Conservation (phyloP, 257 asterid genomes). For the Plantago major region DNA sequence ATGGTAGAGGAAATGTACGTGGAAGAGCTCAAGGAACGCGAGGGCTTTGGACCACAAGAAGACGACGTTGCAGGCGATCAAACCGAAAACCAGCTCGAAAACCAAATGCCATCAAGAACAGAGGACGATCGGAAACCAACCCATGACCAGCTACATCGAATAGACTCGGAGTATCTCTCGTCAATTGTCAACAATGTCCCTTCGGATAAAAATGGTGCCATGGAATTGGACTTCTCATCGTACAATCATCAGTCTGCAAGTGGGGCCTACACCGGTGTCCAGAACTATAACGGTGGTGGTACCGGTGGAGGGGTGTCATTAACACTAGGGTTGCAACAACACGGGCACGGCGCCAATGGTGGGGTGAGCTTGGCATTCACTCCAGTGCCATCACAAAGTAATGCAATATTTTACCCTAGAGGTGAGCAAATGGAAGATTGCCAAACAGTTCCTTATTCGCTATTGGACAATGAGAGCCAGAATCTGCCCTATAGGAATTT, state of each 20-base stretch:
- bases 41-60: conserved; percentile 23
- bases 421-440: conserved; percentile 67
- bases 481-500: conserved; percentile 71
- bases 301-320: conserved; percentile 58
- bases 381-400: conserved; percentile 32
- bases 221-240: conserved; percentile 58
- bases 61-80: conserved; percentile 6
- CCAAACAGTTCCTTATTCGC: conserved; percentile 61
- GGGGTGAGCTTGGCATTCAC: conserved; percentile 57
- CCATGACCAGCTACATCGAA: conserved; percentile 46
- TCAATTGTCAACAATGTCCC: conserved; percentile 48
- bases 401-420: conserved; percentile 50
- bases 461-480: conserved; percentile 71
- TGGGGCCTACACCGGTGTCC: conserved; percentile 3
- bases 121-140: conserved; percentile 70
- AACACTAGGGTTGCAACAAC: conserved; percentile 73
- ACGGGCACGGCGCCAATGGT: conserved; percentile 29
- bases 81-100: conserved; percentile 7
- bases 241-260: conserved; percentile 31
- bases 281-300: conserved; percentile 18
- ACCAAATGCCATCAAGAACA: conserved; percentile 11
- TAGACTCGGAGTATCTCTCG: conserved; percentile 75
- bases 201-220: conserved; percentile 38
- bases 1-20: conserved; percentile 97
- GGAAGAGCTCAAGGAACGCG: conserved; percentile 67